Conservation (phyloP, 192 early-diverging fungal genomes). For the Phycomyces blakesleeanus region DNA sequence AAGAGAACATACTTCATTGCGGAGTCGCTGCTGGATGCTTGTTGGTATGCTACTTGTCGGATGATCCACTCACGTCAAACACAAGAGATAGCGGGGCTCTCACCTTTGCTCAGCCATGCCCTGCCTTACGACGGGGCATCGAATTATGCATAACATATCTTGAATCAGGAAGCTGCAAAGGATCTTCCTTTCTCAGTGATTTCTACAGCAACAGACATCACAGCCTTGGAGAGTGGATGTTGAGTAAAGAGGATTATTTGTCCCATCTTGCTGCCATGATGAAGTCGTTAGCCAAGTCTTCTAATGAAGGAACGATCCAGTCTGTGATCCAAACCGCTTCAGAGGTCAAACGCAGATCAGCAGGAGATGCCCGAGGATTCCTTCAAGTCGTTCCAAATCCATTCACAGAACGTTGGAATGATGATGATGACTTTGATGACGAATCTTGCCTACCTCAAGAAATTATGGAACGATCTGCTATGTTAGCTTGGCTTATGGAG, state of each 20-base stretch:
- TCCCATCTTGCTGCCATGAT: slow-evolving; percentile 47
- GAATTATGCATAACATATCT: slow-evolving; percentile 27
- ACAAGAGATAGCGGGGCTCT: not conserved
- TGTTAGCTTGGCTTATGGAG: slow-evolving; percentile 34
- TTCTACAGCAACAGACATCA: slow-evolving; percentile 32
- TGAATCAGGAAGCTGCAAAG: slow-evolving; percentile 6
- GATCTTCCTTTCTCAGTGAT: slow-evolving; percentile 37
- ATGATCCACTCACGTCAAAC: slow-evolving; percentile 12
- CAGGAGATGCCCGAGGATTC: slow-evolving; percentile 15
- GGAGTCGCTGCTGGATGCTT: slow-evolving; percentile 37
- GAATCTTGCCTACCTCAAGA: slow-evolving; percentile 21
- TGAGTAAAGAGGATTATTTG: slow-evolving; percentile 43
- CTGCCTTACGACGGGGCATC: slow-evolving; percentile 10
- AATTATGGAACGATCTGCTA: slow-evolving; percentile 18
- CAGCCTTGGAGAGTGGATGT: slow-evolving; percentile 31
- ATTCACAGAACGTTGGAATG: slow-evolving; percentile 1
- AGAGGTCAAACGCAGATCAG: slow-evolving; percentile 15
- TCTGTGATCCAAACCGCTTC: not conserved
- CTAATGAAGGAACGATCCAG: not conserved
- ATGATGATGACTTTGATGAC: not conserved
- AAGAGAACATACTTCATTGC: slow-evolving; percentile 35
- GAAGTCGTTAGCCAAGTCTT: slow-evolving; percentile 13
- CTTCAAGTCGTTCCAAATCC: slow-evolving; percentile 24
- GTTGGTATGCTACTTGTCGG: slow-evolving; percentile 15
- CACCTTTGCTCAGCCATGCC: not conserved